phyloP scores from a whole-genome alignment of 2,329 filamentous ascomycete genomes.

The Capronia americana region DNA sequence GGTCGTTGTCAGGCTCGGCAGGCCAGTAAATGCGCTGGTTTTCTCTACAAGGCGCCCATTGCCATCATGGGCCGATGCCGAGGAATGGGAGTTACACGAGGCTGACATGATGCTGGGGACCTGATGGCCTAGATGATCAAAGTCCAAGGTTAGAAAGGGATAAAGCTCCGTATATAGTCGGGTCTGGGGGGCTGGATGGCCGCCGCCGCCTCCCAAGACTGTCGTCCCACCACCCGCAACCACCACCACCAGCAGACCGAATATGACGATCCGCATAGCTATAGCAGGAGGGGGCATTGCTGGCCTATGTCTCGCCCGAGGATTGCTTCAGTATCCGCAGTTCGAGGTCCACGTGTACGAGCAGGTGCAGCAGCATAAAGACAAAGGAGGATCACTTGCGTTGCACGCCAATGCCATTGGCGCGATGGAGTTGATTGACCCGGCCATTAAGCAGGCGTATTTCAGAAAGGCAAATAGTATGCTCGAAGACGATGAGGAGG shows the following conservation, averaged over 20 bases:
- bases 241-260: not conserved
- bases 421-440: constrained; percentile 16
- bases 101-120: not conserved
- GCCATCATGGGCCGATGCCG: too few species aligned
- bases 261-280: constrained; percentile 7
- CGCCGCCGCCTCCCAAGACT: not conserved
- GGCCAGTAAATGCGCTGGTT: not conserved
- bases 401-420: constrained; percentile 14
- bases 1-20: not conserved
- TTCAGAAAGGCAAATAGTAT: constrained; percentile 22
- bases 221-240: not conserved
- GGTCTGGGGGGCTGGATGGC: not conserved
- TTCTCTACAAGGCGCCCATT: not conserved
- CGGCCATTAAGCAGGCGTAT: constrained; percentile 10
- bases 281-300: constrained; percentile 13
- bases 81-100: not conserved
- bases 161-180: too few species aligned
- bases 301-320: constrained; percentile 10
- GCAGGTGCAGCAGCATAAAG: not conserved
- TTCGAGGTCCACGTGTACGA: constrained; percentile 15
- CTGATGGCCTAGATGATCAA: not conserved
- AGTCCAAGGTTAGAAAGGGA: not conserved
- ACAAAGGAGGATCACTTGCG: constrained; percentile 4
- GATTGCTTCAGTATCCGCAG: constrained; percentile 10
- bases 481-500: constrained; percentile 6